Conservation (phyloP, 2,329 filamentous ascomycete genomes). For the Scortechinia acanthostroma region DNA sequence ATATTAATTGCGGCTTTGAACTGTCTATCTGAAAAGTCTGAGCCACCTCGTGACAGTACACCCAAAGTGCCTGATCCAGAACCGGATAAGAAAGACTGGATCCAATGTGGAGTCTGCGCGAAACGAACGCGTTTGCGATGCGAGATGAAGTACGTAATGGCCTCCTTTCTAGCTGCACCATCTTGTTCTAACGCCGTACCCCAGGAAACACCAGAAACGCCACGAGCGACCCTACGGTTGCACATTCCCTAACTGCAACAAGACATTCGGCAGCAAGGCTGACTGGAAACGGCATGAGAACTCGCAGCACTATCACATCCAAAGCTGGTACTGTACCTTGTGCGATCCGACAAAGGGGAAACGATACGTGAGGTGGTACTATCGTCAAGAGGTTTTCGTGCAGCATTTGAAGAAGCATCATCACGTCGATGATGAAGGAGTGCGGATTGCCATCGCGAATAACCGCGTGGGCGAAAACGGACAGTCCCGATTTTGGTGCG, state of each 20-base stretch:
- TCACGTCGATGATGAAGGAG: not conserved
- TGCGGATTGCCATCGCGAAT: not conserved
- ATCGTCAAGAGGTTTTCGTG: not conserved
- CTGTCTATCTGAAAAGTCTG: not conserved
- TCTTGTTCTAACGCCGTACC: not conserved
- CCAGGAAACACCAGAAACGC: constrained; percentile 49
- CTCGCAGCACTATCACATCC: constrained; percentile 43
- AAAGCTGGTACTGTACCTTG: constrained; percentile 42
- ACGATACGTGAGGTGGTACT: not conserved
- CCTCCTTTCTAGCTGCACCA: not conserved
- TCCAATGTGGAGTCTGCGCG: not conserved
- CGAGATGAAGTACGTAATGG: constrained; percentile 2
- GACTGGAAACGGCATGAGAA: constrained; percentile 63
- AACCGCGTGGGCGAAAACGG: not conserved
- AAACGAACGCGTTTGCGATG: not conserved
- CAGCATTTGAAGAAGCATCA: not conserved
- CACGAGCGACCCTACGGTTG: constrained; percentile 54
- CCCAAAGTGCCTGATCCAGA: not conserved
- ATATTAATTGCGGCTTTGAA: not conserved
- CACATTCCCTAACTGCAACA: constrained; percentile 45
- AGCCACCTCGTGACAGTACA: not conserved
- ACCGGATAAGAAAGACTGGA: not conserved
- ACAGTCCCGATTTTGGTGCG: not conserved
- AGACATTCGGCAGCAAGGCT: constrained; percentile 51
- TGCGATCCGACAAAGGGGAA: not conserved